These are phyloP conservation scores for Macadamia integrifolia DNA, from an alignment of 164 flowering plant genomes.

Conservation along the genomic window DNA sequence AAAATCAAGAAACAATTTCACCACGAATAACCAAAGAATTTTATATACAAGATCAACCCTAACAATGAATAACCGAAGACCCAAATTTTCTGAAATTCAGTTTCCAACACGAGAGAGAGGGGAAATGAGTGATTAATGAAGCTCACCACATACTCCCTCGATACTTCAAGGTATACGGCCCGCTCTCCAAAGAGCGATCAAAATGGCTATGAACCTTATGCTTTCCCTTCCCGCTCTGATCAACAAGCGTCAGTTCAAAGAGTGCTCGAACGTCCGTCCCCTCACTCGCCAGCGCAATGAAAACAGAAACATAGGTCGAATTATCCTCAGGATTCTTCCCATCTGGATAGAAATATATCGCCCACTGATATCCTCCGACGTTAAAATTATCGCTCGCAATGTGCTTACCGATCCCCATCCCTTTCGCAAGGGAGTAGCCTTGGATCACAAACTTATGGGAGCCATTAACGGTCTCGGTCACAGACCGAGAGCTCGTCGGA, in stretches of 20 bases:
- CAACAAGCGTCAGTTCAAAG: conserved; percentile 76
- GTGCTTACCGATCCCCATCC: conserved; percentile 85
- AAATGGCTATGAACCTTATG: conserved; percentile 92
- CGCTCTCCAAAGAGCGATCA: conserved; percentile 82
- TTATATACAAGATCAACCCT: too few species aligned
- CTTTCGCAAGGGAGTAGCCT: conserved; percentile 84
- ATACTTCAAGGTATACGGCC: conserved; percentile 84
- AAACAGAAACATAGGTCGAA: conserved; percentile 74
- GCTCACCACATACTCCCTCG: conserved; percentile 92
- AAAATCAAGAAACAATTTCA: too few species aligned
- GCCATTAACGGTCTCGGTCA: conserved; percentile 68
- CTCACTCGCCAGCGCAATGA: conserved; percentile 84
- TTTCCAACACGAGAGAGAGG: not conserved
- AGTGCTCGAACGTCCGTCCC: conserved; percentile 48
- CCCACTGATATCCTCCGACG: conserved; percentile 86
- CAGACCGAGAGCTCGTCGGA: conserved; percentile 64
- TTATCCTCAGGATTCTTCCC: conserved; percentile 87
- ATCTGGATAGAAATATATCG: conserved; percentile 43
- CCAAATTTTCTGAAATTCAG: too few species aligned
- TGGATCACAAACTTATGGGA: conserved; percentile 77
- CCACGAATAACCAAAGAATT: too few species aligned
- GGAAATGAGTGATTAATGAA: not conserved
- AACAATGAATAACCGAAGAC: too few species aligned
- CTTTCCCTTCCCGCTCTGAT: conserved; percentile 84
- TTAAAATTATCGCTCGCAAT: conserved; percentile 79